Conservation (phyloP, 2,329 filamentous ascomycete genomes). For the Aspergillus novoparasiticus region DNA sequence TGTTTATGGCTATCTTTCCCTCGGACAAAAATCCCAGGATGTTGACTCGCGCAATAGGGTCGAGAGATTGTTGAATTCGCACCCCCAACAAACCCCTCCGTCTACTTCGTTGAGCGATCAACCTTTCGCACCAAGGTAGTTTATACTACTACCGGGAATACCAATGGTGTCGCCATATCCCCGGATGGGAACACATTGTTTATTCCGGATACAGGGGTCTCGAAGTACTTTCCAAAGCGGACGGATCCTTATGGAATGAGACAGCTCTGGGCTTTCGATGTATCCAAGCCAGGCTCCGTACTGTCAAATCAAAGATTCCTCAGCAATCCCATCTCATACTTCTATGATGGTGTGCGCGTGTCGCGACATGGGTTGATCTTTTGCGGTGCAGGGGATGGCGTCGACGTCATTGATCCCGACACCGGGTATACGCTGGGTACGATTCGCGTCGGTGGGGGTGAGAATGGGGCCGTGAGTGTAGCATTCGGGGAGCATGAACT, state of each 20-base stretch:
- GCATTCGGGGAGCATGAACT: constrained; percentile 15
- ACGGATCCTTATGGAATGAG: constrained; percentile 10
- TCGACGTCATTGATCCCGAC: constrained; percentile 17
- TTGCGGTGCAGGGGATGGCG: constrained; percentile 13
- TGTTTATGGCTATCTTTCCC: background rate
- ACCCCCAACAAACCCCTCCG: constrained; percentile 12
- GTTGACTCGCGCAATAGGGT: constrained; percentile 4
- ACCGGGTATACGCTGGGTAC: constrained; percentile 13
- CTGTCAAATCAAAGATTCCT: constrained; percentile 12
- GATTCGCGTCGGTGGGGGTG: constrained; percentile 14
- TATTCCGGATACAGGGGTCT: constrained; percentile 29
- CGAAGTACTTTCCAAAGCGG: constrained; percentile 6
- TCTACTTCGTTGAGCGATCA: constrained; percentile 14
- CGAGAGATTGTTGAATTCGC: constrained; percentile 12
- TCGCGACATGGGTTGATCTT: constrained; percentile 17
- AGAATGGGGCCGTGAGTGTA: constrained; percentile 16
- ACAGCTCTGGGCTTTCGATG: constrained; percentile 10
- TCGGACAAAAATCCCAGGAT: background rate
- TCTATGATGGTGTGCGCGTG: constrained; percentile 14
- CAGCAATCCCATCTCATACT: constrained; percentile 13
- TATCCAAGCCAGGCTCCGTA: constrained; percentile 1
- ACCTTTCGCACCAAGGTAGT: constrained; percentile 12
- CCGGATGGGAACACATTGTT: constrained; percentile 26
- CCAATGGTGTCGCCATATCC: constrained; percentile 29
- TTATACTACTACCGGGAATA: constrained; percentile 12